These are phyloP conservation scores for Leccinum pachyderme DNA, from an alignment of 1,284 basidiomycete genomes.

Conservation along the genomic window DNA sequence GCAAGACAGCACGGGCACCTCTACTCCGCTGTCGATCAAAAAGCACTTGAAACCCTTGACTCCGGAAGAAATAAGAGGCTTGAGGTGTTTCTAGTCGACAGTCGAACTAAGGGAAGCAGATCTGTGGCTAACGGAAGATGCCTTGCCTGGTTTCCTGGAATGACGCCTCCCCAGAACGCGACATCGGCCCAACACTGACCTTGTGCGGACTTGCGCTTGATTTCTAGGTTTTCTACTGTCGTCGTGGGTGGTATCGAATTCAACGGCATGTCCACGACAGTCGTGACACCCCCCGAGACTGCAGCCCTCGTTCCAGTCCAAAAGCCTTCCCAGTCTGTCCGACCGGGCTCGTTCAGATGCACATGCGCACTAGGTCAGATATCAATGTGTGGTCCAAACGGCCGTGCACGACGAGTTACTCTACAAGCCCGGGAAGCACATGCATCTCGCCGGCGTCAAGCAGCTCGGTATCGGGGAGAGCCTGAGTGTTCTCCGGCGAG, in stretches of 20 bases:
- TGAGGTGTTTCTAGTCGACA: conserved; percentile 50
- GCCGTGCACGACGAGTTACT: conserved; percentile 16
- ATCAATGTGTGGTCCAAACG: background rate
- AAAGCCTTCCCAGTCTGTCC: conserved; percentile 94
- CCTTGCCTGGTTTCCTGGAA: conserved; percentile 81
- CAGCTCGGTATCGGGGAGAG: conserved; percentile 39
- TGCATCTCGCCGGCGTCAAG: conserved; percentile 63
- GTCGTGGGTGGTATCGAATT: conserved; percentile 95
- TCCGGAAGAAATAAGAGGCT: conserved; percentile 69
- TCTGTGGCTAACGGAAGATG: background rate
- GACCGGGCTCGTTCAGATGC: conserved; percentile 90
- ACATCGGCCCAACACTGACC: conserved; percentile 83
- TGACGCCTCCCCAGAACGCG: conserved; percentile 93
- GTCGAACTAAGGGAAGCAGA: conserved; percentile 2
- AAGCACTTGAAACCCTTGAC: conserved; percentile 97
- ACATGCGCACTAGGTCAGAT: conserved; percentile 70
- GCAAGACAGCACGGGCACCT: conserved; percentile 47
- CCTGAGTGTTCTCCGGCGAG: conserved; percentile 29
- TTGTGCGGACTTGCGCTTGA: conserved; percentile 68
- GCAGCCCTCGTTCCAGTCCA: conserved; percentile 87
- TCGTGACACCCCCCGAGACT: conserved; percentile 86
- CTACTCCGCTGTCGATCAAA: conserved; percentile 89
- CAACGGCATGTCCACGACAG: conserved; percentile 92
- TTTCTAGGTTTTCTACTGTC: conserved; percentile 68
- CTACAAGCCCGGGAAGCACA: conserved; percentile 80